Evolutionary conservation across 345 rosid genomes (phyloP).

Genomic region (Rhodamnia rubescens): DNA sequence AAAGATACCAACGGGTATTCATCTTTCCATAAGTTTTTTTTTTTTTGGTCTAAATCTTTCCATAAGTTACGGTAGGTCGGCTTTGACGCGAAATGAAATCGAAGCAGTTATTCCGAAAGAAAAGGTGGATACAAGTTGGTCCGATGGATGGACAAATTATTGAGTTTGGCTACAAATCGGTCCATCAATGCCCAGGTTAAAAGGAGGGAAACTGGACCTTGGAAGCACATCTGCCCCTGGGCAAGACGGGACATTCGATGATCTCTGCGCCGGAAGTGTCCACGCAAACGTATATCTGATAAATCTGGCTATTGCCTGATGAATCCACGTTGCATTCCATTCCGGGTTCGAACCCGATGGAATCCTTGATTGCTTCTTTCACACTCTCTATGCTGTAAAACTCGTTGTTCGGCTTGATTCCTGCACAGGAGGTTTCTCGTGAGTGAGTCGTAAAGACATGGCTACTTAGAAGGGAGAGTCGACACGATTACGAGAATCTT

Average conservation of each 20-base stretch:
- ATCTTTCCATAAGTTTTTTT: neutral
- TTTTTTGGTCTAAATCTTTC: no score
- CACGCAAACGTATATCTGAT: conserved; percentile 49
- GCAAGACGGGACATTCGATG: conserved; percentile 51
- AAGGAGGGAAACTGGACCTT: conserved; percentile 53
- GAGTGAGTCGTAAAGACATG: neutral
- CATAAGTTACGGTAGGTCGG: neutral
- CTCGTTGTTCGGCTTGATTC: conserved; percentile 49
- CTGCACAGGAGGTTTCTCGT: conserved; percentile 6
- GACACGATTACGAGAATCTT: neutral
- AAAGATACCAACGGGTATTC: neutral
- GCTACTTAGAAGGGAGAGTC: neutral
- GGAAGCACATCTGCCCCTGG: conserved; percentile 31
- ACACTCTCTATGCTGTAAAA: conserved; percentile 32
- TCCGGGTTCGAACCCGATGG: conserved; percentile 38
- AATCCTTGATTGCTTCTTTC: conserved; percentile 33
- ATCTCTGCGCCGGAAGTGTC: conserved; percentile 56
- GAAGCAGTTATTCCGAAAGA: neutral
- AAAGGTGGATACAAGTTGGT: neutral
- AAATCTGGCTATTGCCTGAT: conserved; percentile 35
- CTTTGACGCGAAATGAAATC: neutral
- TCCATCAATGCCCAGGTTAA: conserved; percentile 3
- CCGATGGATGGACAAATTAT: neutral
- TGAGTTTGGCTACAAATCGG: neutral
- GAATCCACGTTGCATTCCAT: conserved; percentile 54